Evolutionary conservation across 1,284 basidiomycete genomes (phyloP).

Genomic region (Meripilus lineatus): DNA sequence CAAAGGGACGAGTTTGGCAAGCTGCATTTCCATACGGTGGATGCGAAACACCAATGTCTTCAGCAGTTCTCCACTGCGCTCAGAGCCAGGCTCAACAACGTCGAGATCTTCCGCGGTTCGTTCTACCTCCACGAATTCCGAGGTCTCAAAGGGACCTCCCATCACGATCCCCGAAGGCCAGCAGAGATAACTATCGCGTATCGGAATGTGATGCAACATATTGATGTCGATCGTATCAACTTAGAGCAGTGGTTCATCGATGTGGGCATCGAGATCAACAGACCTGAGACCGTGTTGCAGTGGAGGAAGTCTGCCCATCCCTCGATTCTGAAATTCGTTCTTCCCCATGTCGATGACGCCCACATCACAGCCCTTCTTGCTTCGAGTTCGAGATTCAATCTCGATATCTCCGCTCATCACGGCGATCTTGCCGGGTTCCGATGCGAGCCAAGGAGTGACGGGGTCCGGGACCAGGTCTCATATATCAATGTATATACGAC

Average conservation of each 20-base stretch:
- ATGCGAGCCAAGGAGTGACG: neutral
- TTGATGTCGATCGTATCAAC: neutral
- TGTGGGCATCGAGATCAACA: constrained; percentile 5
- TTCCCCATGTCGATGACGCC: neutral
- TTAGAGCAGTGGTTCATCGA: constrained; percentile 6
- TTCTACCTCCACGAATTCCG: constrained; percentile 8
- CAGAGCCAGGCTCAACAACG: neutral
- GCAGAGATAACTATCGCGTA: too few relatives aligned
- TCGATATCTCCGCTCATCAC: too few relatives aligned
- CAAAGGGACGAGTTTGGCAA: neutral
- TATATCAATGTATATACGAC: constrained; percentile 16
- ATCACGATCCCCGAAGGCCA: too few relatives aligned
- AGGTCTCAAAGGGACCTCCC: constrained; percentile 1
- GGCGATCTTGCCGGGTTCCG: too few relatives aligned
- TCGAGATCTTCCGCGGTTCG: constrained; percentile 1
- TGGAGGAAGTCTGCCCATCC: neutral
- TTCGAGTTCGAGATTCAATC: too few relatives aligned
- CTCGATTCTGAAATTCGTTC: neutral
- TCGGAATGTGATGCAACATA: neutral
- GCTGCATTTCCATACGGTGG: neutral
- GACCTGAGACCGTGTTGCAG: constrained; percentile 1
- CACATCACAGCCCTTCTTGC: constrained; percentile 1
- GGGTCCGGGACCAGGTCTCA: neutral
- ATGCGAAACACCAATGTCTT: neutral
- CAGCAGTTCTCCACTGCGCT: neutral